Conservation (phyloP, 2,329 filamentous ascomycete genomes). For the Metarhizium anisopliae region DNA sequence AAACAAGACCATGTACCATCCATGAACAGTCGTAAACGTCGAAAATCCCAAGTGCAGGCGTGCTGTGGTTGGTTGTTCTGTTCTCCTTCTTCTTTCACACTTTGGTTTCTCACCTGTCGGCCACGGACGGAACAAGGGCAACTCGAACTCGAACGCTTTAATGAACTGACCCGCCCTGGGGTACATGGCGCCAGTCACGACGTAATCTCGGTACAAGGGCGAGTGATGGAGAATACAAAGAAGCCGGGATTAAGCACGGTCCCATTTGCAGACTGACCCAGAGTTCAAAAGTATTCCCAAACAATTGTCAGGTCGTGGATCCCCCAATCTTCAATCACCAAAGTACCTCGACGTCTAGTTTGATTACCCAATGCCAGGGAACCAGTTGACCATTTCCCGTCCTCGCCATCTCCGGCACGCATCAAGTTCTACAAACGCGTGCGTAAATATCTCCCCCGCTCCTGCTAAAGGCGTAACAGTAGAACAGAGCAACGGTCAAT, state of each 20-base stretch:
- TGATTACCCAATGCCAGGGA: not conserved
- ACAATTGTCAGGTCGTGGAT: not conserved
- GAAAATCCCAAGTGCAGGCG: too few species aligned
- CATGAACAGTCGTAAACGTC: too few species aligned
- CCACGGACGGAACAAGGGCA: not conserved
- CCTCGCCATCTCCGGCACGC: too few species aligned
- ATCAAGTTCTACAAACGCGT: too few species aligned
- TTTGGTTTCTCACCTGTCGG: not conserved
- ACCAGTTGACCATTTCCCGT: too few species aligned
- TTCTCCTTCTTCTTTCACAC: not conserved
- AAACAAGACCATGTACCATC: too few species aligned
- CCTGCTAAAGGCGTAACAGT: too few species aligned
- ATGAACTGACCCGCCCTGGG: conserved; percentile 5
- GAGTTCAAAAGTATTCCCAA: not conserved
- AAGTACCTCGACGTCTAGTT: not conserved
- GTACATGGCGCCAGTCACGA: not conserved
- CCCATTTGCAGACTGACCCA: not conserved
- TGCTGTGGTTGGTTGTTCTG: too few species aligned
- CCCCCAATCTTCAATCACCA: not conserved
- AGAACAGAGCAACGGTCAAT: too few species aligned
- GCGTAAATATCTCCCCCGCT: too few species aligned
- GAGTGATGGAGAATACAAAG: not conserved
- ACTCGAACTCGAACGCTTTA: not conserved
- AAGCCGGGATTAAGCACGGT: not conserved
- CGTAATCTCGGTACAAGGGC: not conserved